Conservation (phyloP, 495 filamentous ascomycete genomes). For the Parathielavia appendiculata region DNA sequence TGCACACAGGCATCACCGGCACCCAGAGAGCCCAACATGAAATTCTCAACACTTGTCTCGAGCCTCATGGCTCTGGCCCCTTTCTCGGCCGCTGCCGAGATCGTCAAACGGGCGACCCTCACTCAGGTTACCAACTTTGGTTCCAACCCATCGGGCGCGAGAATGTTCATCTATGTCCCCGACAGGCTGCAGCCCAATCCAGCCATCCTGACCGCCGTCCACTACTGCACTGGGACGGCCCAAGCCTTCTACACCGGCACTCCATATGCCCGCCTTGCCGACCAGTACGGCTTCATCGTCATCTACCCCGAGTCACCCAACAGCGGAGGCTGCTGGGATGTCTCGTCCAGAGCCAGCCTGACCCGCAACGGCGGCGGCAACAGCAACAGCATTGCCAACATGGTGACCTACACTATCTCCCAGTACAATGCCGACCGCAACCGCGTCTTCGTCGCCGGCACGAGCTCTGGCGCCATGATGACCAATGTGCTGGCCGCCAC, state of each 20-base stretch:
- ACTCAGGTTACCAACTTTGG: slow-evolving; percentile 38
- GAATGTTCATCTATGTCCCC: slow-evolving; percentile 41
- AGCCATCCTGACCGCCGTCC: slow-evolving; percentile 48
- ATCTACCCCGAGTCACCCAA: slow-evolving; percentile 51
- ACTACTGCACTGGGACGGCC: slow-evolving; percentile 53
- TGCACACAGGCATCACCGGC: too few relatives aligned
- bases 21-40: slow-evolving; percentile 19
- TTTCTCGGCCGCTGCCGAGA: slow-evolving; percentile 16
- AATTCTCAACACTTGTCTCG: slow-evolving; percentile 24
- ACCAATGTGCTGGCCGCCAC: slow-evolving; percentile 53
- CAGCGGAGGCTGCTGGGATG: slow-evolving; percentile 55
- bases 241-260: slow-evolving; percentile 45
- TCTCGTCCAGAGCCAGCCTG: slow-evolving; percentile 48
- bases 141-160: slow-evolving; percentile 33
- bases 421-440: slow-evolving; percentile 46
- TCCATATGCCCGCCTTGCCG: slow-evolving; percentile 46
- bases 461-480: slow-evolving; percentile 49
- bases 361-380: slow-evolving; percentile 56
- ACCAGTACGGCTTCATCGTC: slow-evolving; percentile 52
- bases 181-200: slow-evolving; percentile 34
- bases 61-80: slow-evolving; percentile 28
- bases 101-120: slow-evolving; percentile 32
- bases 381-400: slow-evolving; percentile 54
- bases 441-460: slow-evolving; percentile 50
- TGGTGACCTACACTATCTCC: slow-evolving; percentile 51